phyloP scores from a whole-genome alignment of 1,284 basidiomycete species.

The Ceratobasidium sp. region DNA sequence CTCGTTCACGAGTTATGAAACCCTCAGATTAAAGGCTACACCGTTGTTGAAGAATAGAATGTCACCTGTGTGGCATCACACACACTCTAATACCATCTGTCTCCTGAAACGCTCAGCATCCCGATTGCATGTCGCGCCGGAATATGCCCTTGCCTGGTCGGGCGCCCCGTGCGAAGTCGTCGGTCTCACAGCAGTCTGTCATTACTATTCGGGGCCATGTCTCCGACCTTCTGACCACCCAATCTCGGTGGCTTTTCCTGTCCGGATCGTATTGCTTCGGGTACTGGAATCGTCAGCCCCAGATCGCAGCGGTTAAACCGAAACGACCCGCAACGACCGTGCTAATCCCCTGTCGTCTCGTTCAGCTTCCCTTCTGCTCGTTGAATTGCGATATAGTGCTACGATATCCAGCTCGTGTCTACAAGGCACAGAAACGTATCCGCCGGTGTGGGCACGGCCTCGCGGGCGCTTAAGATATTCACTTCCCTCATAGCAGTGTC shows the following conservation, averaged over 20 bases:
- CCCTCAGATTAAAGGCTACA: constrained; percentile 32
- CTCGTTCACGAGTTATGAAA: background rate
- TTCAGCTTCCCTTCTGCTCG: background rate
- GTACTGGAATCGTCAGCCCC: background rate
- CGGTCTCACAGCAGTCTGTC: background rate
- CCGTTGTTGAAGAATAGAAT: constrained; percentile 28
- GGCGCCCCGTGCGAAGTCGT: background rate
- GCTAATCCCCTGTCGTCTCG: background rate
- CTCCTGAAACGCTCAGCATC: background rate
- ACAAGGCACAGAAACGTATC: background rate
- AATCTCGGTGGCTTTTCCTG: background rate
- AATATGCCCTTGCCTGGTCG: background rate
- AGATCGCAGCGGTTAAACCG: background rate
- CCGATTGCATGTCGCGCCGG: background rate
- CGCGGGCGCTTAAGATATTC: constrained; percentile 7
- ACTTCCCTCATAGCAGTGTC: constrained; percentile 6
- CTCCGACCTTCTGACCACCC: background rate
- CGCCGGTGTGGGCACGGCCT: background rate
- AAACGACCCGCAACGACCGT: background rate
- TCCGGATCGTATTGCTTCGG: background rate
- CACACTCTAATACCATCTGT: background rate
- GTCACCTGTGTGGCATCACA: background rate
- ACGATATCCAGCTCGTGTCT: background rate
- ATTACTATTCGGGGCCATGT: background rate
- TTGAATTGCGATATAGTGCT: background rate